These are phyloP conservation scores for Tricladium varicosporioides DNA, from an alignment of 2,329 filamentous ascomycete species.

Conservation along the genomic window DNA sequence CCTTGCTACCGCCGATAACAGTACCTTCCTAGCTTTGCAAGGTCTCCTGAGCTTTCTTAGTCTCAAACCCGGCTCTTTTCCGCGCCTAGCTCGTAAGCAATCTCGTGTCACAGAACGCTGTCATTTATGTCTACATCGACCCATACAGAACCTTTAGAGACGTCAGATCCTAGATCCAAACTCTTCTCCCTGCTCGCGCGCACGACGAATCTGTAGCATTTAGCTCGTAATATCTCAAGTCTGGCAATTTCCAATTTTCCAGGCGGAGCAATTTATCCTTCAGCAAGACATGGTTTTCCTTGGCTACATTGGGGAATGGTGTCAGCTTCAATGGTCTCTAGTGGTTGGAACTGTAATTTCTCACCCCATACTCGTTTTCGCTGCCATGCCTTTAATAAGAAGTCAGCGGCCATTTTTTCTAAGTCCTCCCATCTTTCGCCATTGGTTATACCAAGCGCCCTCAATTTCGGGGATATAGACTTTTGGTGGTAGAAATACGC, in stretches of 20 bases:
- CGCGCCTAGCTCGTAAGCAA: background rate
- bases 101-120: background rate
- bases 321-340: background rate
- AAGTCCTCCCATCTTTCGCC: background rate
- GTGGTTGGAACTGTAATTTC: background rate
- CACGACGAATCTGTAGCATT: background rate
- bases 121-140: too few species aligned
- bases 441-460: background rate
- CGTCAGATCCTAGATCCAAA: background rate
- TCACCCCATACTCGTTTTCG: background rate
- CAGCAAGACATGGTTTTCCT: background rate
- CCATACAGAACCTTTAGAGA: background rate
- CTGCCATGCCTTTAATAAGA: background rate
- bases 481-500: background rate
- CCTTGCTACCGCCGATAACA: background rate
- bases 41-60: background rate
- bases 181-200: background rate
- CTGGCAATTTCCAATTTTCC: background rate
- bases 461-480: background rate
- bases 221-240: background rate
- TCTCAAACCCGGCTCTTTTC: background rate
- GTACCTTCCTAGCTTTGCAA: background rate
- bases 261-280: background rate
- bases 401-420: background rate
- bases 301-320: background rate